These are phyloP conservation scores for Drosera capensis DNA, from an alignment of 148 eudicot species.

Conservation along the genomic window DNA sequence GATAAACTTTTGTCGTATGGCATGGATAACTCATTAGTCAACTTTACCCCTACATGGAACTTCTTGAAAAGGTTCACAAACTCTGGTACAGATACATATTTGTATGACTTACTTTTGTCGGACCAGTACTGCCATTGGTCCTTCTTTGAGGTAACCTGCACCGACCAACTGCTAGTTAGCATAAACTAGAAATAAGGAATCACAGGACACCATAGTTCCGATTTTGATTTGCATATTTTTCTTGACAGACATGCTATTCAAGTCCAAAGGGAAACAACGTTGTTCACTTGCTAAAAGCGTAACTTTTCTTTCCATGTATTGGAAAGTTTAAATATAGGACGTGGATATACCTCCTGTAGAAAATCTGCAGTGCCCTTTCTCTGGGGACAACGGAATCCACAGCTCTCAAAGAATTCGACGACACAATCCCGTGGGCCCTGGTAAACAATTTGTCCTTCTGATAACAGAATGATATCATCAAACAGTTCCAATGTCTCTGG, in stretches of 20 bases:
- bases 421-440: conserved; percentile 66
- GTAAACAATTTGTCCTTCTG: conserved; percentile 27
- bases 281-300: too few species aligned
- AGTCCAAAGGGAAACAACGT: too few species aligned
- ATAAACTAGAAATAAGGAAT: too few species aligned
- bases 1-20: conserved; percentile 37
- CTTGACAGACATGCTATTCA: too few species aligned
- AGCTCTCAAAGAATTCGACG: conserved; percentile 48
- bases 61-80: conserved; percentile 41
- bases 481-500: conserved; percentile 11
- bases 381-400: conserved; percentile 61
- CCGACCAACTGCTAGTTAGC: not conserved
- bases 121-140: conserved; percentile 74
- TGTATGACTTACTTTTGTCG: conserved; percentile 32
- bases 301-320: too few species aligned
- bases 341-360: not conserved
- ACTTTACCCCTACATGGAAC: conserved; percentile 54
- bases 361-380: not conserved
- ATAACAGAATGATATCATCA: not conserved
- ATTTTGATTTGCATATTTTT: too few species aligned
- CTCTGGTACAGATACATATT: conserved; percentile 40
- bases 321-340: too few species aligned
- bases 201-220: too few species aligned
- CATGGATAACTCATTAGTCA: conserved; percentile 49
- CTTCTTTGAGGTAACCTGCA: conserved; percentile 58